Conservation (phyloP, 345 rosid species). For the Melastoma malabathricum region DNA sequence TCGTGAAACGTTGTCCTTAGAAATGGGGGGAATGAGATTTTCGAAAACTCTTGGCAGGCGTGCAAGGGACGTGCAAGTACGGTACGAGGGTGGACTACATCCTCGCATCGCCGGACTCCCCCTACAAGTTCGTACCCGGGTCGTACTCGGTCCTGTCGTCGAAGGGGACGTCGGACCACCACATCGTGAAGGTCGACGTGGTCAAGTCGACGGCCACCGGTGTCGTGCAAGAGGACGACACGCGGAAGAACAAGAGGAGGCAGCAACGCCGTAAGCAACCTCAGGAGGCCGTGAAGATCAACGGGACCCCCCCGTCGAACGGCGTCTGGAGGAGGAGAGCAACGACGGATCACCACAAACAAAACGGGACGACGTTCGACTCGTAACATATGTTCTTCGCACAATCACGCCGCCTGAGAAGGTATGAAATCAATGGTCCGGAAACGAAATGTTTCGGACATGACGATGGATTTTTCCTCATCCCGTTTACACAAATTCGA, state of each 20-base stretch:
- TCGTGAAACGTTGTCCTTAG: background rate
- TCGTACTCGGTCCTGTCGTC: slow-evolving; percentile 84
- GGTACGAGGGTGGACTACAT: slow-evolving; percentile 89
- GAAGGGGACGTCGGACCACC: slow-evolving; percentile 95
- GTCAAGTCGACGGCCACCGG: slow-evolving; percentile 9
- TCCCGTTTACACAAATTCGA: too few species aligned
- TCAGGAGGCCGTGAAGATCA: slow-evolving; percentile 33
- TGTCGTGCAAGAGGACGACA: slow-evolving; percentile 6
- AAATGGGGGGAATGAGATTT: background rate
- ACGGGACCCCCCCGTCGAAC: slow-evolving; percentile 21
- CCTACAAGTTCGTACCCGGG: slow-evolving; percentile 66
- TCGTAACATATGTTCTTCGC: too few species aligned
- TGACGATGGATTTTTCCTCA: too few species aligned
- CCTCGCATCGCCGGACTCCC: slow-evolving; percentile 63
- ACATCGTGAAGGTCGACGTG: slow-evolving; percentile 79
- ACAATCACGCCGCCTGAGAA: too few species aligned
- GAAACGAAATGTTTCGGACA: too few species aligned
- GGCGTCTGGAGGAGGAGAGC: slow-evolving; percentile 42
- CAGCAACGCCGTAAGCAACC: slow-evolving; percentile 11
- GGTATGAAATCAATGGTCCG: too few species aligned
- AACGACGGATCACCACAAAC: too few species aligned
- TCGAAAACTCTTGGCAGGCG: slow-evolving; percentile 30
- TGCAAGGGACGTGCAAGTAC: slow-evolving; percentile 95
- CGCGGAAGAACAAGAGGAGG: slow-evolving; percentile 9
- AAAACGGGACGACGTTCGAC: too few species aligned